Percentiles rank a stretch among this genome's conserved stretches.
phyloP scores from a whole-genome alignment of 73 alveolate genomes.

The Tetrahymena malaccensis region DNA sequence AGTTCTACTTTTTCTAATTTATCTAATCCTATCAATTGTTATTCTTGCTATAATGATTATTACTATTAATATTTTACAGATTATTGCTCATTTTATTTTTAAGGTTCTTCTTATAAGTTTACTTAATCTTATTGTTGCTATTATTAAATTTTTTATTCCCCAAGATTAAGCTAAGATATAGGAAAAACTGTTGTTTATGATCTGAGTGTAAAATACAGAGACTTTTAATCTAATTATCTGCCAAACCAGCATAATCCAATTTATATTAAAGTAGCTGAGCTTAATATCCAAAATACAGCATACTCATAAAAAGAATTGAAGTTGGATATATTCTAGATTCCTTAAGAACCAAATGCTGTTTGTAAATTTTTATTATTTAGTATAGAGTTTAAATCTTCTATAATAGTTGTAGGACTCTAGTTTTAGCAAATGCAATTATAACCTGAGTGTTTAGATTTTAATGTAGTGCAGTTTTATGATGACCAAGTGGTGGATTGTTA shows the following conservation, averaged over 20 bases:
- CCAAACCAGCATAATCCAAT: not conserved
- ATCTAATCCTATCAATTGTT: no score
- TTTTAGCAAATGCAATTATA: not conserved
- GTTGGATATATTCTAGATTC: not conserved
- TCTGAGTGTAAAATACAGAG: no score
- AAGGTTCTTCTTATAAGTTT: no score
- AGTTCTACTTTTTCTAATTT: no score
- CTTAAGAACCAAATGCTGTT: not conserved
- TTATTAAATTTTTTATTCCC: no score
- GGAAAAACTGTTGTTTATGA: no score
- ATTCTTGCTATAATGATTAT: no score
- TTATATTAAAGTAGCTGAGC: not conserved
- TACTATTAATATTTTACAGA: no score
- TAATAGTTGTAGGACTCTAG: not conserved
- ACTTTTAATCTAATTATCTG: not conserved
- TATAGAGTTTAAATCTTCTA: not conserved
- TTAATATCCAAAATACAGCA: not conserved
- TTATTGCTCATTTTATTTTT: no score
- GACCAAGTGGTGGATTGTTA: not conserved
- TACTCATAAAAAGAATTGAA: not conserved
- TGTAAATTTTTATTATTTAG: not conserved
- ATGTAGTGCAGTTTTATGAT: not conserved
- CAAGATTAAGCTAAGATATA: no score
- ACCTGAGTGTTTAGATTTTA: not conserved
- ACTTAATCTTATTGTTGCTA: no score